Evolutionary conservation across 495 filamentous ascomycete species (phyloP).

Genomic region (Elaphomyces granulatus): DNA sequence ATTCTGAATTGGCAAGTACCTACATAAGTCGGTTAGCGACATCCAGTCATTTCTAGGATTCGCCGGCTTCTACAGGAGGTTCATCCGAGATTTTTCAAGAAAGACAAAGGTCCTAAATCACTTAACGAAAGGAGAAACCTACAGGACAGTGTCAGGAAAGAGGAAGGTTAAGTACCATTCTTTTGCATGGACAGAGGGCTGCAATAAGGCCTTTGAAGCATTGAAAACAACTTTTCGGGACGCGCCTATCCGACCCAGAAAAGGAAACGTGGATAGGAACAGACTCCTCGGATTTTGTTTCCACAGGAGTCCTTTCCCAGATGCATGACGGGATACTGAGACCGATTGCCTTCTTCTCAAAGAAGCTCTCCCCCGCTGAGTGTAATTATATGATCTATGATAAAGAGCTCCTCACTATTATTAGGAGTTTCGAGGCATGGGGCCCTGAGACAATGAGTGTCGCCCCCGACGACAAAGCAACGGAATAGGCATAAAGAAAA

Average conservation of each 20-base stretch:
- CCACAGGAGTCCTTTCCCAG: not conserved
- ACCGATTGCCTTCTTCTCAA: conserved; percentile 14
- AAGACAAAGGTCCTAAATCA: conserved; percentile 7
- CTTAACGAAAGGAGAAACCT: not conserved
- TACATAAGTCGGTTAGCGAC: conserved; percentile 4
- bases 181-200: no score
- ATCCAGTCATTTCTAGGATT: conserved; percentile 6
- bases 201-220: no score
- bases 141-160: conserved; percentile 5
- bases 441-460: no score
- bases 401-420: conserved; percentile 17
- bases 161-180: not conserved
- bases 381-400: conserved; percentile 21
- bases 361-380: conserved; percentile 13
- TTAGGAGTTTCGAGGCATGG: conserved; percentile 16
- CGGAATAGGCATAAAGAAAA: no score
- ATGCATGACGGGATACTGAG: not conserved
- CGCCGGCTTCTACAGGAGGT: conserved; percentile 9
- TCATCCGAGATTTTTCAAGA: conserved; percentile 6
- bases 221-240: no score
- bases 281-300: not conserved
- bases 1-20: conserved; percentile 3
- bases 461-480: no score
- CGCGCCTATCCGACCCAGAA: not conserved
- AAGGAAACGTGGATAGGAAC: not conserved